Evolutionary conservation across 352 stramenopile genomes (phyloP).

Genomic region (Phytophthora capsici): DNA sequence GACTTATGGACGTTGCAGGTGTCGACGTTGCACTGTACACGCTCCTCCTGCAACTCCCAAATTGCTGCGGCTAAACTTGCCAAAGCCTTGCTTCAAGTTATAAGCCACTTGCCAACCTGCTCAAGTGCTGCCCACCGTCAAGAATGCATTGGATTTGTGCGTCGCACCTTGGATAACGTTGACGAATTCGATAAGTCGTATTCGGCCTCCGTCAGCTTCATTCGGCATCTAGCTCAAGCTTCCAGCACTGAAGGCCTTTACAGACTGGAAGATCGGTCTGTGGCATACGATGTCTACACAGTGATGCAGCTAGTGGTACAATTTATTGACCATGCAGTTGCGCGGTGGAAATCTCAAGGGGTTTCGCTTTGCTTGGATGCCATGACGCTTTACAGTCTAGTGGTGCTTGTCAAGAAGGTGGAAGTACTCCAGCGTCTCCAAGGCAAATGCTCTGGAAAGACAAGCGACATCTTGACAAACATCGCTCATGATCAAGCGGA

Average conservation of each 20-base stretch:
- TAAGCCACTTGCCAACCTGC: conserved; percentile 53
- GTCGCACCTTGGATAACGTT: conserved; percentile 50
- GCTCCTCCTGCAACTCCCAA: conserved; percentile 50
- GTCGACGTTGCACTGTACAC: conserved; percentile 58
- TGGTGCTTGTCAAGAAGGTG: conserved; percentile 57
- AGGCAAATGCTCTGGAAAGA: background rate
- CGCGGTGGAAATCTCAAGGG: conserved; percentile 32
- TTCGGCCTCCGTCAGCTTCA: conserved; percentile 42
- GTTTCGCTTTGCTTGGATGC: conserved; percentile 42
- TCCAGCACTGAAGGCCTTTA: conserved; percentile 29
- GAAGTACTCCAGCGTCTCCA: conserved; percentile 42
- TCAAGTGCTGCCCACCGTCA: conserved; percentile 39
- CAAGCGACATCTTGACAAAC: conserved; percentile 15
- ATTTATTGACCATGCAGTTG: conserved; percentile 35
- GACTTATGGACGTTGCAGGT: conserved; percentile 54
- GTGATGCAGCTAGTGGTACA: conserved; percentile 34
- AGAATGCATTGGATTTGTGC: conserved; percentile 58
- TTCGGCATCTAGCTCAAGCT: conserved; percentile 39
- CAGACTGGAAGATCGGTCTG: conserved; percentile 22
- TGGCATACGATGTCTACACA: conserved; percentile 34
- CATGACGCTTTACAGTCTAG: conserved; percentile 45
- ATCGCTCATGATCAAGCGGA: conserved; percentile 39
- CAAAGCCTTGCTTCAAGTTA: conserved; percentile 44
- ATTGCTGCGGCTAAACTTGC: conserved; percentile 46
- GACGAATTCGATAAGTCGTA: conserved; percentile 43